These are phyloP conservation scores for Eremothecium gossypii DNA, from an alignment of 1,139 yeast genomes.

Conservation along the genomic window DNA sequence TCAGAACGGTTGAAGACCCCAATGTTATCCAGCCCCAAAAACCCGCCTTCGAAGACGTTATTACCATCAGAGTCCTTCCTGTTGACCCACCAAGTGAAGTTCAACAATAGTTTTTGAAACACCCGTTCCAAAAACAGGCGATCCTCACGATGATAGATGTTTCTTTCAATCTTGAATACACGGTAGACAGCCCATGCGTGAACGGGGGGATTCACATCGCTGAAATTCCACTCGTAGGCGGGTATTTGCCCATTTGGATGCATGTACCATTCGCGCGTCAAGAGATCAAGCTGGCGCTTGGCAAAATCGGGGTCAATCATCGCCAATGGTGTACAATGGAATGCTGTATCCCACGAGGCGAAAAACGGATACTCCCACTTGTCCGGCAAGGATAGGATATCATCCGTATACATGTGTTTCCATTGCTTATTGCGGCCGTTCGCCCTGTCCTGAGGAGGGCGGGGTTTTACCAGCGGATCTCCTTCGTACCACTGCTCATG, in stretches of 20 bases:
- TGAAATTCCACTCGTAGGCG: slow-evolving; percentile 95
- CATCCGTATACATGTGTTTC: slow-evolving; percentile 86
- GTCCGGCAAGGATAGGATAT: slow-evolving; percentile 84
- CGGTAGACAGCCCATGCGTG: slow-evolving; percentile 96
- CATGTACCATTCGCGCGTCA: slow-evolving; percentile 96
- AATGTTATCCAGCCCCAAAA: slow-evolving; percentile 86
- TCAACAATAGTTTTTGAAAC: slow-evolving; percentile 80
- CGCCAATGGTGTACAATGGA: slow-evolving; percentile 90
- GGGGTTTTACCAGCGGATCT: slow-evolving; percentile 64
- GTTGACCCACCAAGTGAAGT: slow-evolving; percentile 98
- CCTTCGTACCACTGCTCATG: slow-evolving; percentile 87
- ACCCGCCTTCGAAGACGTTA: slow-evolving; percentile 92
- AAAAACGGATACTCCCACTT: slow-evolving; percentile 97
- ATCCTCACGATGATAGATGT: slow-evolving; percentile 77
- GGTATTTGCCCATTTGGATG: slow-evolving; percentile 99
- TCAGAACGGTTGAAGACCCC: slow-evolving; percentile 92
- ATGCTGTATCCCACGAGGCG: slow-evolving; percentile 97
- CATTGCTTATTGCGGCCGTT: slow-evolving; percentile 81
- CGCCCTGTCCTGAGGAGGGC: slow-evolving; percentile 74
- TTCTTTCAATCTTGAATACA: slow-evolving; percentile 81
- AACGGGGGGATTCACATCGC: slow-evolving; percentile 95
- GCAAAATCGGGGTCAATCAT: slow-evolving; percentile 95
- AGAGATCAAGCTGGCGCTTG: slow-evolving; percentile 74
- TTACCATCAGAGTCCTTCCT: slow-evolving; percentile 84
- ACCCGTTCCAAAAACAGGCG: slow-evolving; percentile 80